Percentiles rank a stretch among this genome's conserved stretches.
These are phyloP conservation scores for Juncus inflexus DNA, from an alignment of 176 grass and related monocot species.

Conservation along the genomic window DNA sequence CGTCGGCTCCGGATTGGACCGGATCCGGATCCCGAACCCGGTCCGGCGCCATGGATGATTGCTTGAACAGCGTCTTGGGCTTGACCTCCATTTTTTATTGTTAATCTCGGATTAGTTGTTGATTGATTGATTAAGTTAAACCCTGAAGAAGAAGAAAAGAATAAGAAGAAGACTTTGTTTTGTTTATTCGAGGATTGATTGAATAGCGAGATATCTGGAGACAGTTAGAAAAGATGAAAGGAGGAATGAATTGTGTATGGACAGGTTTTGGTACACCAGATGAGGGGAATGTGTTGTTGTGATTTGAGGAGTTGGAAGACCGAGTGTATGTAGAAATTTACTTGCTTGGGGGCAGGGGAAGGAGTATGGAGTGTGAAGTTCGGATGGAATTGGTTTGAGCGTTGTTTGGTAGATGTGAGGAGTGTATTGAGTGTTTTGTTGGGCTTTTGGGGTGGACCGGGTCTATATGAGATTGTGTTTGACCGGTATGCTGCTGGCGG, in stretches of 20 bases:
- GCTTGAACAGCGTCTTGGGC: constrained; percentile 48
- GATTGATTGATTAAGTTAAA: constrained; percentile 20
- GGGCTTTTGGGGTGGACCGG: not conserved
- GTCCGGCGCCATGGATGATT: constrained; percentile 78
- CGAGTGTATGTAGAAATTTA: not conserved
- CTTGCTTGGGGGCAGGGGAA: not conserved
- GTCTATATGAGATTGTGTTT: not conserved
- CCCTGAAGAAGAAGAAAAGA: not conserved
- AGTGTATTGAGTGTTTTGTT: not conserved
- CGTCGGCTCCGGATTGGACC: not conserved
- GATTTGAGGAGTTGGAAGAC: too few species aligned
- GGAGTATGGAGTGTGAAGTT: not conserved
- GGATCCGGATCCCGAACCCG: not conserved
- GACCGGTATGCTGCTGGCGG: not conserved
- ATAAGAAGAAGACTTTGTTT: constrained; percentile 21
- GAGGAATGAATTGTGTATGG: too few species aligned
- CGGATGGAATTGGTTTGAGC: too few species aligned
- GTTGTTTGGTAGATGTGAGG: too few species aligned
- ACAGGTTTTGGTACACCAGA: too few species aligned
- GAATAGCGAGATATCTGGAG: constrained; percentile 14
- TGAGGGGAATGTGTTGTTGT: too few species aligned
- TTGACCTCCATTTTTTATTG: constrained; percentile 42
- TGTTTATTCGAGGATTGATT: not conserved
- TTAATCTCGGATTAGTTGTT: not conserved
- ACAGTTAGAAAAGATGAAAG: not conserved